phyloP scores from a whole-genome alignment of 495 filamentous ascomycete genomes.

The Penicillium lividum region DNA sequence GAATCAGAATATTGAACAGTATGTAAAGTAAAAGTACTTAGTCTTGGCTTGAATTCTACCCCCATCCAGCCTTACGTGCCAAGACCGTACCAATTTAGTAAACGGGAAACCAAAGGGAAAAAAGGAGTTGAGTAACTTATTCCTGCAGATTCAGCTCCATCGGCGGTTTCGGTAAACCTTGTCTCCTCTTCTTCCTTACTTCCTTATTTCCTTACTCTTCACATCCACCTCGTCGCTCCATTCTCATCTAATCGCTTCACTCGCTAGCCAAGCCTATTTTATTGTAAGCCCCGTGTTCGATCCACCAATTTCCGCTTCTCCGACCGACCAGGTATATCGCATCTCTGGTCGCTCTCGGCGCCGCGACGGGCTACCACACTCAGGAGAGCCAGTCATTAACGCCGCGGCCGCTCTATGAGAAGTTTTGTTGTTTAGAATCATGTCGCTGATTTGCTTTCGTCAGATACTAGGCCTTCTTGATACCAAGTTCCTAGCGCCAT shows the following conservation, averaged over 20 bases:
- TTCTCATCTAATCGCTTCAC: background rate
- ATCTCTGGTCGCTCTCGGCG: background rate
- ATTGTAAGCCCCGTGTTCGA: background rate
- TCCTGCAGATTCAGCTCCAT: conserved; percentile 11
- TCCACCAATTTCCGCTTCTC: background rate
- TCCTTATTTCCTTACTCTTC: conserved; percentile 8
- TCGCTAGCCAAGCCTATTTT: background rate
- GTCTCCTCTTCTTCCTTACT: conserved; percentile 26
- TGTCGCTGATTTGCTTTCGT: background rate
- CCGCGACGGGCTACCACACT: background rate
- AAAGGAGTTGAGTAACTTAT: background rate
- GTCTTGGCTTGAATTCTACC: background rate
- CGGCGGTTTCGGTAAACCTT: conserved; percentile 19
- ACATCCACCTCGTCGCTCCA: background rate
- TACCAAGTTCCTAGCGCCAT: background rate
- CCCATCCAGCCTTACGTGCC: conserved; percentile 3
- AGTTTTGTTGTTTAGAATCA: background rate
- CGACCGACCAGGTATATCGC: background rate
- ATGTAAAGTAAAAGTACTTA: background rate
- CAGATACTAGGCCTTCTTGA: no score
- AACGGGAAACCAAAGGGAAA: background rate
- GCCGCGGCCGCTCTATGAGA: background rate
- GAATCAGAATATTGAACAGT: background rate
- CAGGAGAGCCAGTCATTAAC: background rate
- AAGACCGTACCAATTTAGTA: conserved; percentile 5